Evolutionary conservation across 441 rosid species (phyloP), one percentile per base, ranked within the genome.

Genomic region (Syzygium malaccense): DNA sequence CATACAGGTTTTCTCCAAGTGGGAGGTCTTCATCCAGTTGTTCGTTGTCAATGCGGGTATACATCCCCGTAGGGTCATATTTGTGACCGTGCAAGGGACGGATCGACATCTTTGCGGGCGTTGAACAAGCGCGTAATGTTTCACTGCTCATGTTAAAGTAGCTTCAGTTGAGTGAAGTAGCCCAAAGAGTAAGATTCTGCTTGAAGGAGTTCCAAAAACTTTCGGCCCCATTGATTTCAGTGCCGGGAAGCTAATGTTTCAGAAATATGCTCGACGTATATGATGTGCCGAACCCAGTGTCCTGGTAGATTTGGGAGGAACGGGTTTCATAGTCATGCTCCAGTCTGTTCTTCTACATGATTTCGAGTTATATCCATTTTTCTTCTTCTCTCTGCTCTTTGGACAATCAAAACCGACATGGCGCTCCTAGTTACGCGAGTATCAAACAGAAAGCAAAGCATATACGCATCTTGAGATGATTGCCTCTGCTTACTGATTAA

Each of bases 171-270:
- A 37, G 30, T 28, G 66, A 14, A 37, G 26, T 33, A 12, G 80
- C 80, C 49, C 15, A 17, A 12, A n/a, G 32, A 6, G 83, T 75
- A 41, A 45, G 83, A 64, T 37, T 23, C 28, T 41, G 83, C 83
- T 41, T 6, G 1, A 0, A 71, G 8, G 0, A 37, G 10, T 6
- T 37, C 0, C n/a, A 2, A 75, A 0, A 41, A 0, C 51, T 75
- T 26, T 41, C 3, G 53, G 49, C 17, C n/a, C 51, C 18, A 23
- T 71, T 20, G 80, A 19, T 68, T 68, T 68, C 3, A 23, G 51
- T 14, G n/a, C 23, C 41, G 15, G 51, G n/a, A 6, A 41, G 83
- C 51, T 0, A 71, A 41, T 0, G 51, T 41, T 37, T 75, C 83
- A 23, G 17, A 37, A 75, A 12, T 41, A 45, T 75, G 83, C 3